Conservation (phyloP, 768 basidiomycete genomes). For the Candolleomyces efflorescens region DNA sequence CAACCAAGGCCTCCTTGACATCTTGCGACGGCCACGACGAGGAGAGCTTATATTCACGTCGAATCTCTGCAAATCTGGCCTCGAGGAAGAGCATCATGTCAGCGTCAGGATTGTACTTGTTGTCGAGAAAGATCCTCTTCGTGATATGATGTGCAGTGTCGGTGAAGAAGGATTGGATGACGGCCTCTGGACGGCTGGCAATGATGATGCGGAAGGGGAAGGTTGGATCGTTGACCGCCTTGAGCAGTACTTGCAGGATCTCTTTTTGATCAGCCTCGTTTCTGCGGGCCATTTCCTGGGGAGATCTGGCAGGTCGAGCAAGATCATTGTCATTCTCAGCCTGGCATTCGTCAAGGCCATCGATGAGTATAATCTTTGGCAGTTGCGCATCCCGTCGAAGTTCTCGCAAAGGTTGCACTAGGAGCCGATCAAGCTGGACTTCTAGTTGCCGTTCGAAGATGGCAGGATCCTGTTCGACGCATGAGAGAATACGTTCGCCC, state of each 20-base stretch:
- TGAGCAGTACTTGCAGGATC: conserved; percentile 5
- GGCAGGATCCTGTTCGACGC: not conserved
- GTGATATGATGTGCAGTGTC: not conserved
- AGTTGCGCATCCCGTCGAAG: too few relatives aligned
- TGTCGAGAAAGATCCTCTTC: not conserved
- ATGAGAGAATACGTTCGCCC: not conserved
- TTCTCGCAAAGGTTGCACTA: not conserved
- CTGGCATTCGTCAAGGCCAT: conserved; percentile 11
- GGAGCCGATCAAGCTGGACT: not conserved
- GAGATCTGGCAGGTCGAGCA: not conserved
- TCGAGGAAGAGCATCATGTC: conserved; percentile 2
- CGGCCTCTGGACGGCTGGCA: conserved; percentile 7
- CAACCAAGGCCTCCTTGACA: not conserved
- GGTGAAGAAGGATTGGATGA: not conserved
- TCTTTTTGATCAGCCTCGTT: not conserved
- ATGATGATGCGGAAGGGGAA: conserved; percentile 6
- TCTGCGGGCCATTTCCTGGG: not conserved
- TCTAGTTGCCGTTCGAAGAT: not conserved
- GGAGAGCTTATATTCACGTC: conserved; percentile 2
- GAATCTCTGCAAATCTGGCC: not conserved
- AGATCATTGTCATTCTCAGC: not conserved
- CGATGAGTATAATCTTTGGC: conserved; percentile 5
- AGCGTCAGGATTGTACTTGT: conserved; percentile 1
- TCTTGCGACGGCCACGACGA: not conserved
- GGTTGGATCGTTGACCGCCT: not conserved